A percentile compares a stretch with the other conserved stretches of the same genome.
Evolutionary conservation across 2,329 filamentous ascomycete species (phyloP).

Genomic region (Dactylellina cionopaga): DNA sequence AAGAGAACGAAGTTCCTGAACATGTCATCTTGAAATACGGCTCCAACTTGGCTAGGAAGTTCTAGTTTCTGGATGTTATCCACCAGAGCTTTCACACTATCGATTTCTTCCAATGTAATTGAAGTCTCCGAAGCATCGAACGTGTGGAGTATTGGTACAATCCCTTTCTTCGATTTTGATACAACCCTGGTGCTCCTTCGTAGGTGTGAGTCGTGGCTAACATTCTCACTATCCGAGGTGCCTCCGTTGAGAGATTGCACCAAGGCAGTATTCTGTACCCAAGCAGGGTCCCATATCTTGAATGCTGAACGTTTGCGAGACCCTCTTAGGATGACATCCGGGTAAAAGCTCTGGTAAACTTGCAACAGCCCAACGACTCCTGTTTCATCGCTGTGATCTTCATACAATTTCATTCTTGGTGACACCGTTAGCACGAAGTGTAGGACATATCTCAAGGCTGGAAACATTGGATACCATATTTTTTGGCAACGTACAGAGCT

Average conservation of each 20-base stretch:
- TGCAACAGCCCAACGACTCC: conserved; percentile 77
- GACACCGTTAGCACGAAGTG: conserved; percentile 68
- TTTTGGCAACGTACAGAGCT: conserved; percentile 68
- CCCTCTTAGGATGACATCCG: conserved; percentile 80
- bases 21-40: conserved; percentile 77
- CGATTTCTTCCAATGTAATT: conserved; percentile 79
- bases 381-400: conserved; percentile 75
- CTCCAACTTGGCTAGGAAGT: conserved; percentile 81
- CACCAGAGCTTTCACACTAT: conserved; percentile 75
- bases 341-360: conserved; percentile 91
- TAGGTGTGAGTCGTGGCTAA: not conserved
- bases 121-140: conserved; percentile 69
- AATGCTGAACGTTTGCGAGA: conserved; percentile 37
- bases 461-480: too few species aligned
- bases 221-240: not conserved
- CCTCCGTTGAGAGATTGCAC: conserved; percentile 28
- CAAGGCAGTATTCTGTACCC: conserved; percentile 33
- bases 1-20: conserved; percentile 80
- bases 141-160: conserved; percentile 77
- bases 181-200: conserved; percentile 53
- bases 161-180: conserved; percentile 65
- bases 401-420: conserved; percentile 63
- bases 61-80: conserved; percentile 80
- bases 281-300: conserved; percentile 40
- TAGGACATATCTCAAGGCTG: too few species aligned